Conservation (phyloP, 2,329 filamentous ascomycete species). For the Aaosphaeria pasadenensis region DNA sequence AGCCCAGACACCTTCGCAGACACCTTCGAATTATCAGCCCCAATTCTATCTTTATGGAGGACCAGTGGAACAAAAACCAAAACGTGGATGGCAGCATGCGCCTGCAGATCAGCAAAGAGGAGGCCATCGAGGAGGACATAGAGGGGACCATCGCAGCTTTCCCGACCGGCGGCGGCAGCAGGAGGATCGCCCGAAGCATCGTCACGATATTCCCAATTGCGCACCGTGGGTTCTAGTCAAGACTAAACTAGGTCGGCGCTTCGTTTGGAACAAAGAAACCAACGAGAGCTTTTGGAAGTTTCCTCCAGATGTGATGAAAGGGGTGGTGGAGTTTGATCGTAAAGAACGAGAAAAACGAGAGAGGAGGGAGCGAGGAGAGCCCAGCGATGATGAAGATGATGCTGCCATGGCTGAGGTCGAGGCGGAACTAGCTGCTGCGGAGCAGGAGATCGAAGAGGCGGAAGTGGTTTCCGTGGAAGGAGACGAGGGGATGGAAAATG, state of each 20-base stretch:
- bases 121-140: conserved; percentile 3
- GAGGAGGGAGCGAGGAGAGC: conserved; percentile 47
- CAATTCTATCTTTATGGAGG: background rate
- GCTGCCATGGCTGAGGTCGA: conserved; percentile 34
- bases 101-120: conserved; percentile 1
- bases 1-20: background rate
- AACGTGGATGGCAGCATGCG: conserved; percentile 1
- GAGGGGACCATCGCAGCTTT: conserved; percentile 53
- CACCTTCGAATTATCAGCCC: background rate
- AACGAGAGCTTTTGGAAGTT: conserved; percentile 95
- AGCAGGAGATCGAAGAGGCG: conserved; percentile 24
- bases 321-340: conserved; percentile 63
- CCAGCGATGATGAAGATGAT: conserved; percentile 31
- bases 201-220: conserved; percentile 73
- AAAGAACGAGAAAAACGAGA: conserved; percentile 69
- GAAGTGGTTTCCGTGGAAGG: conserved; percentile 32
- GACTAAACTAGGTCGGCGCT: conserved; percentile 84
- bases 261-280: conserved; percentile 84
- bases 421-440: conserved; percentile 26
- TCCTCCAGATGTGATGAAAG: conserved; percentile 79
- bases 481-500: conserved; percentile 49
- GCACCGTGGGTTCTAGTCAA: conserved; percentile 90
- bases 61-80: background rate
- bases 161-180: conserved; percentile 65
- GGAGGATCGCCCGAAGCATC: conserved; percentile 76